phyloP scores from a whole-genome alignment of 2,329 filamentous ascomycete species.

The Grosmannia clavigera region DNA sequence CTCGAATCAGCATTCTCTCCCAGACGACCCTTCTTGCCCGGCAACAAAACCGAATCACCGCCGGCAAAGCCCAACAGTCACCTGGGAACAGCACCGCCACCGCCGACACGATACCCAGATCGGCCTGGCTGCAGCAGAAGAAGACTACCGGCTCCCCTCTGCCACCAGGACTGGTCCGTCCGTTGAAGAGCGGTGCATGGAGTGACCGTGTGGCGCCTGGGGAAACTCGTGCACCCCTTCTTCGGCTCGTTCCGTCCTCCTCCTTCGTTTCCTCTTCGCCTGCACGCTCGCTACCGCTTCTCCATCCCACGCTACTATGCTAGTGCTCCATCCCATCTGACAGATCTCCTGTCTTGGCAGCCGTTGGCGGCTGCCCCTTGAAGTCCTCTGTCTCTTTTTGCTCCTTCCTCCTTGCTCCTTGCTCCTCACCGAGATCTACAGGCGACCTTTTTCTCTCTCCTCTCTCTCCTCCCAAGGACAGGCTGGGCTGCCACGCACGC shows the following conservation, averaged over 20 bases:
- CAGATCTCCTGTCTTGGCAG: constrained; percentile 9
- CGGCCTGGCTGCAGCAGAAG: not conserved
- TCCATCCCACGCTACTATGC: constrained; percentile 9
- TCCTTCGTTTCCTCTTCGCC: not conserved
- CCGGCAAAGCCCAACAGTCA: not conserved
- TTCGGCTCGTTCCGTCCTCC: not conserved
- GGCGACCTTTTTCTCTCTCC: not conserved
- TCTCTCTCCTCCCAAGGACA: not conserved
- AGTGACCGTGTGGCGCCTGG: constrained; percentile 2
- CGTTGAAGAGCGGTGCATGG: constrained; percentile 2
- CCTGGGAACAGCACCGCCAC: not conserved
- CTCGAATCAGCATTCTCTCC: not conserved
- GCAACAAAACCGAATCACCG: not conserved
- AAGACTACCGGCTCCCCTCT: not conserved
- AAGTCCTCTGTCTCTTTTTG: not conserved
- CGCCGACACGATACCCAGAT: no score
- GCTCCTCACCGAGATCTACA: not conserved
- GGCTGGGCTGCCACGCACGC: not conserved
- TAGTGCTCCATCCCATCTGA: constrained; percentile 5
- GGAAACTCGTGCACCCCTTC: constrained; percentile 3
- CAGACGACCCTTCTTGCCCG: not conserved
- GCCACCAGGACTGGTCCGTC: not conserved
- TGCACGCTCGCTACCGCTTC: not conserved
- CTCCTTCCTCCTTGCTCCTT: not conserved
- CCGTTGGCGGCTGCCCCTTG: constrained; percentile 6